Evolutionary conservation across 805 yeast species (phyloP).

Genomic region (Metschnikowia shivogae): DNA sequence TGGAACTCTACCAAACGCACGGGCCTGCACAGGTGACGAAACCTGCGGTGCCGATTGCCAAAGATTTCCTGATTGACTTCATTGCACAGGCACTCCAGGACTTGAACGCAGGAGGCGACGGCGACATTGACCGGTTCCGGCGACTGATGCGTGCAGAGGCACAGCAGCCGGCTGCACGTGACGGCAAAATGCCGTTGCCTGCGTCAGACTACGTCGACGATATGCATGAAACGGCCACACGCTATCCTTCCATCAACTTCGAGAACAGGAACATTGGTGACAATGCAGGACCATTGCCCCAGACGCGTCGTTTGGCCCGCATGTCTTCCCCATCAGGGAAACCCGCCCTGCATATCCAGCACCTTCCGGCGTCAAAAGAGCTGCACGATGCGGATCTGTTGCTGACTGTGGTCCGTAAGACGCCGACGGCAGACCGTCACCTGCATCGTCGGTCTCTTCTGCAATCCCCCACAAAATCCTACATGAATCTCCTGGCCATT

Average conservation of each 20-base stretch:
- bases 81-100: constrained; percentile 45
- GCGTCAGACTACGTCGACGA: constrained; percentile 35
- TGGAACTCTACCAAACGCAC: constrained; percentile 5
- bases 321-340: not conserved
- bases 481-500: constrained; percentile 28
- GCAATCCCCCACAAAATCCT: constrained; percentile 34
- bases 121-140: constrained; percentile 39
- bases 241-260: constrained; percentile 32
- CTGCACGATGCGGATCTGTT: constrained; percentile 6
- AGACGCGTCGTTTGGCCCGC: not conserved
- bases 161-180: not conserved
- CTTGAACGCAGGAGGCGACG: constrained; percentile 42
- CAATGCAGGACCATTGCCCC: not conserved
- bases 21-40: constrained; percentile 26
- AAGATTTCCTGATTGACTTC: constrained; percentile 43
- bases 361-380: not conserved
- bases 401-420: constrained; percentile 9
- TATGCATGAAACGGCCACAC: constrained; percentile 32
- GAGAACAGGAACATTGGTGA: constrained; percentile 7
- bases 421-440: not conserved
- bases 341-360: not conserved
- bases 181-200: constrained; percentile 6
- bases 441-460: constrained; percentile 23
- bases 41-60: constrained; percentile 30
- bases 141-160: constrained; percentile 29